Evolutionary conservation across 495 filamentous ascomycete genomes (phyloP).

Genomic region (Aspergillus wentii): DNA sequence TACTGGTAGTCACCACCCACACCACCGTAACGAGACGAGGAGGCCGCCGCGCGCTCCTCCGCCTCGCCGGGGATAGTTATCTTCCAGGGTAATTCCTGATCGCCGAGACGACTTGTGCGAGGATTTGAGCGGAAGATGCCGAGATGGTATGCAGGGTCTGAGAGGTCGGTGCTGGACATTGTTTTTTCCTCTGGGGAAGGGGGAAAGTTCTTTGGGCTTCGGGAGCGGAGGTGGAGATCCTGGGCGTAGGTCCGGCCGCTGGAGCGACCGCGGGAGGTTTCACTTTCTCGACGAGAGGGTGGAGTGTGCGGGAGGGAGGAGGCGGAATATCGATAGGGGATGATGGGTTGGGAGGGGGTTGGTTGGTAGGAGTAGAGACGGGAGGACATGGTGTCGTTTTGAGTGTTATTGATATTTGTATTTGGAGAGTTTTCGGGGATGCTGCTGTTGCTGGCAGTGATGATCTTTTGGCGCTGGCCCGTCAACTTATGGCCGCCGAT

Average conservation of each 20-base stretch:
- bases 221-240: constrained; percentile 22
- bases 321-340: constrained; percentile 3
- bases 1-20: not conserved
- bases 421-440: too few species aligned
- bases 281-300: too few species aligned
- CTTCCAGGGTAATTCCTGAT: constrained; percentile 26
- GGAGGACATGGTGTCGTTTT: too few species aligned
- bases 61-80: constrained; percentile 21
- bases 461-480: too few species aligned
- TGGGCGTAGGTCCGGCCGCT: constrained; percentile 15
- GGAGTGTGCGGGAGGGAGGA: constrained; percentile 8
- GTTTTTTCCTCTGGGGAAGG: constrained; percentile 10
- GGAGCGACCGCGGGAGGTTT: constrained; percentile 15
- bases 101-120: constrained; percentile 20
- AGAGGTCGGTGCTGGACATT: constrained; percentile 15
- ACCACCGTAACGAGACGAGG: not conserved
- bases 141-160: constrained; percentile 20
- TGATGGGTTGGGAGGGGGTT: constrained; percentile 1
- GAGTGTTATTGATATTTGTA: too few species aligned
- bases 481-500: too few species aligned
- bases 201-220: constrained; percentile 18
- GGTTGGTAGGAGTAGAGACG: too few species aligned
- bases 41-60: not conserved
- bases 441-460: too few species aligned
- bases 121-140: constrained; percentile 20